phyloP scores from a whole-genome alignment of 2,329 filamentous ascomycete species.

The Polychaeton citri region DNA sequence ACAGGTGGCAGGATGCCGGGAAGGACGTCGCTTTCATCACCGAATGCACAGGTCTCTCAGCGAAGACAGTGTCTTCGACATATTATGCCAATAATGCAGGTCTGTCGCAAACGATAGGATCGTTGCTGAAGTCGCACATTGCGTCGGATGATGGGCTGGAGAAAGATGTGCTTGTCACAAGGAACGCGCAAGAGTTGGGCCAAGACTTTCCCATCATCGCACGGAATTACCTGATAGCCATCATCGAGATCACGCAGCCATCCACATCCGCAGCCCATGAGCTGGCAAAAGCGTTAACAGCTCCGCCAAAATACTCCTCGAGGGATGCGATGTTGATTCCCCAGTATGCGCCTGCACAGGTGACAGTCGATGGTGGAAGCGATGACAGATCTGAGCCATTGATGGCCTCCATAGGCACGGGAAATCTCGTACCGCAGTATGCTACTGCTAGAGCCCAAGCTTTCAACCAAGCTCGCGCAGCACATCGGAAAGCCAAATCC shows the following conservation, averaged over 20 bases:
- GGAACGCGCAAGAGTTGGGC: conserved; percentile 39
- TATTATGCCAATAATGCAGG: conserved; percentile 48
- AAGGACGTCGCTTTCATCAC: conserved; percentile 50
- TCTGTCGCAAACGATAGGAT: conserved; percentile 40
- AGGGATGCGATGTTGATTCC: conserved; percentile 31
- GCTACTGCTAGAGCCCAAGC: conserved; percentile 36
- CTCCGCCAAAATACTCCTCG: conserved; percentile 17
- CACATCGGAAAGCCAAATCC: conserved; percentile 50
- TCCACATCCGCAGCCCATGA: conserved; percentile 46
- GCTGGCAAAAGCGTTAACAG: conserved; percentile 41
- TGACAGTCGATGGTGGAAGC: conserved; percentile 7
- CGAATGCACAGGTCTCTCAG: conserved; percentile 35
- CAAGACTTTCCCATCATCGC: conserved; percentile 42
- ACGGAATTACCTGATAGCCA: conserved; percentile 33
- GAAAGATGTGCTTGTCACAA: conserved; percentile 24
- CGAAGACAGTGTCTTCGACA: conserved; percentile 37
- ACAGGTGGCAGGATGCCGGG: conserved; percentile 45
- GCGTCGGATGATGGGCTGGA: conserved; percentile 23
- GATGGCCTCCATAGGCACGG: conserved; percentile 1
- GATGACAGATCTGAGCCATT: conserved; percentile 10
- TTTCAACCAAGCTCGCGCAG: conserved; percentile 43
- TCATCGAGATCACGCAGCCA: conserved; percentile 44
- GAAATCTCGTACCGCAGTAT: conserved; percentile 28
- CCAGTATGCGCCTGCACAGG: conserved; percentile 29
- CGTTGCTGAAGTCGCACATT: conserved; percentile 33